Evolutionary conservation across 768 basidiomycete genomes (phyloP), one percentile per base, ranked within the genome.

Genomic region (Fomitopsis serialis): DNA sequence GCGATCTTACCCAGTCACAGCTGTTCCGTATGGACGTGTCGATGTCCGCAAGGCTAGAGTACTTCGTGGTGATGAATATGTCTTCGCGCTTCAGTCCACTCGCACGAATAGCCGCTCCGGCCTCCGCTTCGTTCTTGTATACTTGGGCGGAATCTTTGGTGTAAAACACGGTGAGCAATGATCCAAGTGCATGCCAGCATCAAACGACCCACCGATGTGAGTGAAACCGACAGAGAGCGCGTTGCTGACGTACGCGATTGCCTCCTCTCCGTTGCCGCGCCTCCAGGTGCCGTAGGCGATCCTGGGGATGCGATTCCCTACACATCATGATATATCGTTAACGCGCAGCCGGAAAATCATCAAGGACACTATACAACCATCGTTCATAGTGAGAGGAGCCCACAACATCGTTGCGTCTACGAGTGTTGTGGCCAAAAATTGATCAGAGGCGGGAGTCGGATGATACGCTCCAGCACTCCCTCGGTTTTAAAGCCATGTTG

Each of bases 41-140:
- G 19, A 81, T 76, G 52, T 78, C 77, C n/a, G 15, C 37, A 15
- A 5, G 8, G 15, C 37, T 40, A 15, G 80, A 80, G 58, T 74
- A 84, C 59, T 84, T 84, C 22, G 83, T 84, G 2, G 82, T 85
- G 55, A 87, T 74, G 62, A 74, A 85, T 13, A 85, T n/a, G n/a
- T n/a, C n/a, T n/a, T n/a, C n/a, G n/a, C n/a, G 74, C 35, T 70
- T 60, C 6, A 81, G 70, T 0, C 81, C 81, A 51, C 77, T 81
- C 55, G 83, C 76, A 15, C 70, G 70, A 19, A 62, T 56, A 13
- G 57, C 79, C 29, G 58, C 60, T 1, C 81, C 82, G n/a, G 74
- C 76, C 56, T 85, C 81, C 1, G 60, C 60, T 65, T 84, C 82
- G 51, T 84, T 84, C 9, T 70, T 53, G 62, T 84, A 85, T 1